These are phyloP conservation scores for Candida pseudofarinosa DNA, from an alignment of 805 yeast genomes.

Conservation along the genomic window DNA sequence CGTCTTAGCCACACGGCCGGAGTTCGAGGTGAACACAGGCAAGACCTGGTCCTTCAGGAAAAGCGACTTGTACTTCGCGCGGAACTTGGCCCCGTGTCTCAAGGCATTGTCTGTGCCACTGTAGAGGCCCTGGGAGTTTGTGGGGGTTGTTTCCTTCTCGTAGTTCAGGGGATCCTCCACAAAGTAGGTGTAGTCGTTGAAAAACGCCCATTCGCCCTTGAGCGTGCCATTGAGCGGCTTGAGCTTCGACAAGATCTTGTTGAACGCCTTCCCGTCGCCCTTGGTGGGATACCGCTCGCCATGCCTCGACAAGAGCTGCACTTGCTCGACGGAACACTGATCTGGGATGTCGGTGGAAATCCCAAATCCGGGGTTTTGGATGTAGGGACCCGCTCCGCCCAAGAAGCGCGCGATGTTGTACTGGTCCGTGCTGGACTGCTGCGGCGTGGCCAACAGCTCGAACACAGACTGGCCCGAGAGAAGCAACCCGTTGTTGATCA, in stretches of 20 bases:
- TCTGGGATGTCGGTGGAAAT: slow-evolving; percentile 47
- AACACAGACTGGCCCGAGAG: slow-evolving; percentile 23
- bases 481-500: slow-evolving; percentile 26
- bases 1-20: slow-evolving; percentile 53
- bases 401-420: slow-evolving; percentile 46
- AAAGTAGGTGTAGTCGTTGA: slow-evolving; percentile 52
- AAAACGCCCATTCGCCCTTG: slow-evolving; percentile 50
- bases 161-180: slow-evolving; percentile 31
- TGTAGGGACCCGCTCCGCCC: slow-evolving; percentile 58
- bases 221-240: slow-evolving; percentile 23
- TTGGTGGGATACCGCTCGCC: slow-evolving; percentile 65
- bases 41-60: slow-evolving; percentile 31
- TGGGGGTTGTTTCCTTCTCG: slow-evolving; percentile 50
- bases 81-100: slow-evolving; percentile 46
- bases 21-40: slow-evolving; percentile 53
- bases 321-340: slow-evolving; percentile 57
- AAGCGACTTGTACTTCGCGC: slow-evolving; percentile 47
- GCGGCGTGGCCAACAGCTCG: slow-evolving; percentile 34
- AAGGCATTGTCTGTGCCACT: slow-evolving; percentile 50
- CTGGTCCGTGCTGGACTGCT: slow-evolving; percentile 40
- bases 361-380: slow-evolving; percentile 50
- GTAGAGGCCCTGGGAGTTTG: slow-evolving; percentile 41
- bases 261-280: slow-evolving; percentile 23
- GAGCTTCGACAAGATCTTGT: slow-evolving; percentile 24
- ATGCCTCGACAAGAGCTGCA: slow-evolving; percentile 69